Conservation (phyloP, 2,329 filamentous ascomycete genomes). For the Diplodia intermedia region DNA sequence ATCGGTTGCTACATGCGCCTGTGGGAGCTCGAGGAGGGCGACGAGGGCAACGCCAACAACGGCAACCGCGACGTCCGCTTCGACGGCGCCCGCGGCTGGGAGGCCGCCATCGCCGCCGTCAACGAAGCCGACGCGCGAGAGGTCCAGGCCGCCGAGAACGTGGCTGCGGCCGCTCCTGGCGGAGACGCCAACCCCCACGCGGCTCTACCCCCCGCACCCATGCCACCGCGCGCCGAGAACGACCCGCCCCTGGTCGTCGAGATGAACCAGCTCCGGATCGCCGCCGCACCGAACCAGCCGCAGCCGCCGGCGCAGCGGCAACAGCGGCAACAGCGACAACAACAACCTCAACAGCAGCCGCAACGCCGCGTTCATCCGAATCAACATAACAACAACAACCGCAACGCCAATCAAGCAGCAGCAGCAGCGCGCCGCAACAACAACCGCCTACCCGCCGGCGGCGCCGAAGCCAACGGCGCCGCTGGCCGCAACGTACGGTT, state of each 20-base stretch:
- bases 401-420: not conserved
- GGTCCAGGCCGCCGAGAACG: conserved; percentile 41
- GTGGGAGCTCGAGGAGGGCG: conserved; percentile 88
- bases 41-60: conserved; percentile 67
- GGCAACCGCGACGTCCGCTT: conserved; percentile 48
- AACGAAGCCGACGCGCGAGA: conserved; percentile 42
- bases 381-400: not conserved
- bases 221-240: conserved; percentile 11
- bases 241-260: conserved; percentile 4
- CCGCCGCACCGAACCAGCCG: not conserved
- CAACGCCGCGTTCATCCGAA: not conserved
- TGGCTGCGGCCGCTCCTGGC: conserved; percentile 37
- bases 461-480: not conserved
- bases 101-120: conserved; percentile 49
- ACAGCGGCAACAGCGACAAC: too few species aligned
- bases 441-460: not conserved
- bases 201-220: conserved; percentile 2
- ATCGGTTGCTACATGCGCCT: conserved; percentile 78
- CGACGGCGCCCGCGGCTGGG: conserved; percentile 52
- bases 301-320: not conserved
- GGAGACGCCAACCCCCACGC: not conserved
- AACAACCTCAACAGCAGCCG: not conserved
- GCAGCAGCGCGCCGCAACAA: not conserved
- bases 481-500: conserved; percentile 3
- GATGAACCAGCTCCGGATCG: conserved; percentile 20